Evolutionary conservation across 345 rosid species (phyloP), one percentile per base, ranked within the genome.

Genomic region (Citrus cavaleriei): DNA sequence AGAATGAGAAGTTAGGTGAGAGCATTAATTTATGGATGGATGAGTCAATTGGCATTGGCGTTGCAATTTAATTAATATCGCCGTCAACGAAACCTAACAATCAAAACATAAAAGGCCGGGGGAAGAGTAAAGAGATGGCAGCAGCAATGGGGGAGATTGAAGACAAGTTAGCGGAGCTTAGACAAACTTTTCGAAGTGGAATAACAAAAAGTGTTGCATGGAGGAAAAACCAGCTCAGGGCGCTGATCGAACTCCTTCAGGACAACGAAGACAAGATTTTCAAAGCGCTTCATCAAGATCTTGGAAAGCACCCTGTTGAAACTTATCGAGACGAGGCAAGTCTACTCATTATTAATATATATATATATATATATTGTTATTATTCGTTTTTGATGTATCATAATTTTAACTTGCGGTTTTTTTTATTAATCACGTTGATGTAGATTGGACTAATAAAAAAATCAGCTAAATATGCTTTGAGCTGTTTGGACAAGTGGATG

Each of bases 241-340:
- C 89, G 63, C 37, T 93, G 35, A 40, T 90, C 8, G 59, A 92
- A 68, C 87, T 95, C 77, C 54, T 93, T n/a, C 81, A 72, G 4
- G 91, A 93, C 22, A 89, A 95, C 13, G 92, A 90, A 62, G 87
- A 88, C 0, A 58, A 61, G 74, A 83, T 95, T 65, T 87, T 81
- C 8, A 60, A 74, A 35, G 93, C 85, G 37, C 88, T 95, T 75
- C 73, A 77, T 85, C 87, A 90, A 74, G 98, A 95, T 87, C 87
- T 95, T 73, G 98, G 98, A 2, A 95, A 95, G 84, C 91, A 89
- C 68, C 91, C 89, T 18, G 89, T 86, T 60, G 98, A 95, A 83
- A 82, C 90, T 79, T 95, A 85, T 55, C 80, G 98, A 75, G 97
- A 95, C 67, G 98, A 93, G 89, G 95, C 83, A 75, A 79, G 9